phyloP scores from a whole-genome alignment of 2,329 filamentous ascomycete species.

The Tolypocladium endophyticum region DNA sequence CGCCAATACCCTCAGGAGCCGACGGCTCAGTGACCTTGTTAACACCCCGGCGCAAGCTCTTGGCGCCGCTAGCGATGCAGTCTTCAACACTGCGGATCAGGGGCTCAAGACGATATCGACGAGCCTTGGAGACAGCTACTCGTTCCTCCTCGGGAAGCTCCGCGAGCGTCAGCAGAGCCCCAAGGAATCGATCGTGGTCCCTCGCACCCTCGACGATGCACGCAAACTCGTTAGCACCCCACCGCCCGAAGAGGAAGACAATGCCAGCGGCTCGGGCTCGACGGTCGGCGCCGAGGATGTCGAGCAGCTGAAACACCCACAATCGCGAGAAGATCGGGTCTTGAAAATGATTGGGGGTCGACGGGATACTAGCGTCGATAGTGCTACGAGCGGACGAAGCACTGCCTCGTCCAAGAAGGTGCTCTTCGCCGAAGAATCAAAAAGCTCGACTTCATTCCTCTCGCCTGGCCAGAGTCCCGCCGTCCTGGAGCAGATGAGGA shows the following conservation, averaged over 20 bases:
- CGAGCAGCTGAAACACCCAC: constrained; percentile 17
- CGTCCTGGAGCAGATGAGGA: constrained; percentile 70
- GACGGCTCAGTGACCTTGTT: constrained; percentile 75
- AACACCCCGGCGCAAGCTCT: constrained; percentile 75
- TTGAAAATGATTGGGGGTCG: constrained; percentile 62
- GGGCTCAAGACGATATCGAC: constrained; percentile 84
- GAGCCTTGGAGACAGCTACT: constrained; percentile 85
- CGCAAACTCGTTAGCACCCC: constrained; percentile 75
- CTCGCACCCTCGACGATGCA: constrained; percentile 88
- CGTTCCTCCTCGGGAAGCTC: constrained; percentile 80
- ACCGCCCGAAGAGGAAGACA: constrained; percentile 51
- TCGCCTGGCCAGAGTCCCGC: constrained; percentile 35
- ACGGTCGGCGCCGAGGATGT: constrained; percentile 31
- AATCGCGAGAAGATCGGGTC: constrained; percentile 49
- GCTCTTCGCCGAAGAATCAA: constrained; percentile 34
- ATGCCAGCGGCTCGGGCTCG: constrained; percentile 46
- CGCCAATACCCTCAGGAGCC: constrained; percentile 48
- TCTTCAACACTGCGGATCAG: constrained; percentile 83
- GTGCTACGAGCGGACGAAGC: constrained; percentile 53
- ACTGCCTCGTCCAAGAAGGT: constrained; percentile 50
- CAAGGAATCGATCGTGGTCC: constrained; percentile 47
- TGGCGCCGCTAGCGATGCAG: constrained; percentile 71
- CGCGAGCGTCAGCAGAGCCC: constrained; percentile 53
- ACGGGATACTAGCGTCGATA: constrained; percentile 71
- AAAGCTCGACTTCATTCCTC: constrained; percentile 7